These are phyloP conservation scores for Suhomyces coccinellae DNA, from an alignment of 1,139 yeast genomes.

Conservation along the genomic window DNA sequence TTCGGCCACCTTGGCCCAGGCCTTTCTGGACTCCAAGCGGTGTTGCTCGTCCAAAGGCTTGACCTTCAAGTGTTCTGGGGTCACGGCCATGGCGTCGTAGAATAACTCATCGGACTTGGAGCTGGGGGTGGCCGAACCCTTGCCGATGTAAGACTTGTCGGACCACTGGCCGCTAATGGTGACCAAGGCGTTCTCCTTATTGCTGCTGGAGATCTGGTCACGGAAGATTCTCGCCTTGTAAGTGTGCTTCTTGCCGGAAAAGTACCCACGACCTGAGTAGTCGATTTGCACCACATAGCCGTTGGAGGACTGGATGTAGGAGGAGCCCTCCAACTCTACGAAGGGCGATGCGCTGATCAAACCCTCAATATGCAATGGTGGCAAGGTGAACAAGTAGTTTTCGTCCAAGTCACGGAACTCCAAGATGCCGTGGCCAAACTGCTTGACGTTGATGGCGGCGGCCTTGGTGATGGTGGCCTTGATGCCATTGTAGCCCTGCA, in stretches of 20 bases:
- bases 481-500: constrained; percentile 89
- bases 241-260: constrained; percentile 91
- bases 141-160: constrained; percentile 56
- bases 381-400: constrained; percentile 78
- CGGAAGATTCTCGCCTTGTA: constrained; percentile 81
- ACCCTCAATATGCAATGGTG: constrained; percentile 96
- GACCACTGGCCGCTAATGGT: constrained; percentile 94
- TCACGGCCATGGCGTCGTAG: constrained; percentile 61
- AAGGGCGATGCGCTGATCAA: constrained; percentile 86
- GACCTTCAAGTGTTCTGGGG: constrained; percentile 61
- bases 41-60: constrained; percentile 79
- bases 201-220: constrained; percentile 47
- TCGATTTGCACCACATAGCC: constrained; percentile 78
- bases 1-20: constrained; percentile 87
- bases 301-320: constrained; percentile 75
- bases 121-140: constrained; percentile 42
- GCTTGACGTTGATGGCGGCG: constrained; percentile 79
- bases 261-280: constrained; percentile 90
- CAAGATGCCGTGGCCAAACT: constrained; percentile 85
- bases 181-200: constrained; percentile 65
- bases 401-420: constrained; percentile 62
- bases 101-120: constrained; percentile 52
- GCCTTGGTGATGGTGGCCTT: constrained; percentile 81
- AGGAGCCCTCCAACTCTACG: constrained; percentile 83
- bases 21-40: constrained; percentile 73